Evolutionary conservation across 2,329 filamentous ascomycete species (phyloP), one percentile per base, ranked within the genome.

Genomic region (Nigrospora sphaerica): DNA sequence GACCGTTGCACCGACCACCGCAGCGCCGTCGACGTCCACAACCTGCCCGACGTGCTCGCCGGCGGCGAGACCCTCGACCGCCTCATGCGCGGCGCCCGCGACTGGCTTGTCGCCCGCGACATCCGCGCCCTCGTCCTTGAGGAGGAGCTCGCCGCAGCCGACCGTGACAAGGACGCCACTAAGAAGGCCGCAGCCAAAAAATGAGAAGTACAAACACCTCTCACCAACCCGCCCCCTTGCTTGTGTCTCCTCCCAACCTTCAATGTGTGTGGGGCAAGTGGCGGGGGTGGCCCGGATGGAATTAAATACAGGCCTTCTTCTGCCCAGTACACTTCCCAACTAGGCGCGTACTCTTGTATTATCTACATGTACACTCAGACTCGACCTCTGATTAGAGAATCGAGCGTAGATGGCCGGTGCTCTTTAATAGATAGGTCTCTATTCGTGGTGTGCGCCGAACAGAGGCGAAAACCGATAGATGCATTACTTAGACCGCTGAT

Each of bases 1-100:
- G 77, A 90, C 65, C 75, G 91, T 38, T 91, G 93, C 54, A 95
- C 91, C 2, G 91, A 96, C 60, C 91, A 96, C 66, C 76, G 91
- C 36, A 88, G 85, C 57, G 88, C 86, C 0, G 63, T 86, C 35
- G 91, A 91, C 46, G 76, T 90, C 13, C 83, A 92, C 61, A 88
- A 91, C 61, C 68, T 96, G 50, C 83, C 88, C 43, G 80, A 86
- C 58, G 85, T 95, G n/a, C 73, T 95, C 45, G 78, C 76, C 41
- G 91, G 91, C 12, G 81, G 77, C 2, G 75, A 86, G 47, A 80
- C 75, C 12, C 70, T 96, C 38, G 85, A 88, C 41, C 78, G 72
- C 45, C 71, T 95, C 51, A 88, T 96, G 76, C 78, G 85, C 16
- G 89, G 86, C 53, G 87, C 92, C 12, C 77, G 77, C 54, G 75